Evolutionary conservation across 2,329 filamentous ascomycete species (phyloP), one percentile per base, ranked within the genome.

Genomic region (Calycina herbarum): DNA sequence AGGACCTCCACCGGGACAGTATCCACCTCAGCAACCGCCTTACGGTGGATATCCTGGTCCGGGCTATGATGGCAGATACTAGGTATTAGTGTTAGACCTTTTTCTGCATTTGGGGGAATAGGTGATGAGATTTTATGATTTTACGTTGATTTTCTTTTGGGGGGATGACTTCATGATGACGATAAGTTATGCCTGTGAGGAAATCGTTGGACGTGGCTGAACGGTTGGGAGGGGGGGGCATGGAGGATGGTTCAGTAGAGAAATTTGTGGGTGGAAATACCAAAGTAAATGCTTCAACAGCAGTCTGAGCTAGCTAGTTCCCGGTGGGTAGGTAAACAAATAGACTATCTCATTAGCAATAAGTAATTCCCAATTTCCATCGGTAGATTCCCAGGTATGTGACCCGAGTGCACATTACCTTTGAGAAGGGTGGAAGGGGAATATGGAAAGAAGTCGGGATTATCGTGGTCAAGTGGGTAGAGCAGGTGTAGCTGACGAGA

Each of bases 1-100:
- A n/a, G 66, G 63, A 2, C 62, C 58, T 5, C 62, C 62, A 6
- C 62, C 59, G 58, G 20, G 29, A 31, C 62, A 66, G 17, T 66
- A 64, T 24, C 63, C 42, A 38, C 54, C 61, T 8, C 64, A 66
- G 35, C 69, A 69, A 51, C 64, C 66, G 5, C 64, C 67, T 40
- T 68, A 67, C 59, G 66, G 67, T 4, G 61, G 59, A 11, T 66
- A 66, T 29, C 64, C 61, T 6, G 17, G 38, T 15, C 33, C 33
- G 40, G 67, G 61, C 11, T 64, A 63, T 59, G 57, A 54, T 45
- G 61, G 58, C 17, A 51, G 64, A 5, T 64, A 64, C 15, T 66
- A 66, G 24, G 15, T 11, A 5, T 10, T 13, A 51, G 10, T 5
- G 5, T 40, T 17, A 17, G 20, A 27, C 10, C 20, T 24, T 3